Evolutionary conservation across 768 basidiomycete species (phyloP).

Genomic region (Lanmaoa rubissima): DNA sequence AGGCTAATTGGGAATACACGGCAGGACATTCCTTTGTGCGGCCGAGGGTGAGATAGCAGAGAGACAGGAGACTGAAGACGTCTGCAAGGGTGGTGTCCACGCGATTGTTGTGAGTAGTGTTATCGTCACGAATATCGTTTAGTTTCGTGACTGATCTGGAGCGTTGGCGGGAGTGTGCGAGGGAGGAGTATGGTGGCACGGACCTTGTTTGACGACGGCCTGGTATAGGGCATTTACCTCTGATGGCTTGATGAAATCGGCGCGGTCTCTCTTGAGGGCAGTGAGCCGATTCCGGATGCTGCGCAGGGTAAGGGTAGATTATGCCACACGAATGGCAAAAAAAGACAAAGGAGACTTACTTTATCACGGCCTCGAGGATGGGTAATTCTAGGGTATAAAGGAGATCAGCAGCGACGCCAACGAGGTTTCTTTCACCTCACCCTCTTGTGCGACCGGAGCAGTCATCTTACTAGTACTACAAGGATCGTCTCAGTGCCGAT

Average conservation of each 20-base stretch:
- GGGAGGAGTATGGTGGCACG: slow-evolving; percentile 15
- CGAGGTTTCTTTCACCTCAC: slow-evolving; percentile 33
- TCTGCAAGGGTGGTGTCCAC: slow-evolving; percentile 95
- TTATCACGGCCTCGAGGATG: slow-evolving; percentile 92
- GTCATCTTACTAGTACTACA: slow-evolving; percentile 42
- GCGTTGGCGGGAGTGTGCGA: neutral
- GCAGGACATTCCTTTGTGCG: slow-evolving; percentile 94
- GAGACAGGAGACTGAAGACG: slow-evolving; percentile 90
- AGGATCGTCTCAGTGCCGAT: neutral
- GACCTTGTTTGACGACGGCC: slow-evolving; percentile 90
- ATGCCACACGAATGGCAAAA: neutral
- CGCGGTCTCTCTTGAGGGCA: slow-evolving; percentile 90
- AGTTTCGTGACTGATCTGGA: slow-evolving; percentile 72
- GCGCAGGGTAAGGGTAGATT: slow-evolving; percentile 24
- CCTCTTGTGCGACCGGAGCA: slow-evolving; percentile 77
- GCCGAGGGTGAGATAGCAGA: slow-evolving; percentile 98
- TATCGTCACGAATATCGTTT: slow-evolving; percentile 85
- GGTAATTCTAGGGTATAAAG: slow-evolving; percentile 67
- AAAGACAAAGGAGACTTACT: slow-evolving; percentile 45
- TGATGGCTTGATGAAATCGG: slow-evolving; percentile 87
- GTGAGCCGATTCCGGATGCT: slow-evolving; percentile 96
- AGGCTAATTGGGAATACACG: slow-evolving; percentile 93
- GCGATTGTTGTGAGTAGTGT: slow-evolving; percentile 75
- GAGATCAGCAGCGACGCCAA: neutral
- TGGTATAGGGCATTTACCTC: slow-evolving; percentile 95